Evolutionary conservation across 2,329 filamentous ascomycete species (phyloP).

Genomic region (Fusarium fujikuroi): DNA sequence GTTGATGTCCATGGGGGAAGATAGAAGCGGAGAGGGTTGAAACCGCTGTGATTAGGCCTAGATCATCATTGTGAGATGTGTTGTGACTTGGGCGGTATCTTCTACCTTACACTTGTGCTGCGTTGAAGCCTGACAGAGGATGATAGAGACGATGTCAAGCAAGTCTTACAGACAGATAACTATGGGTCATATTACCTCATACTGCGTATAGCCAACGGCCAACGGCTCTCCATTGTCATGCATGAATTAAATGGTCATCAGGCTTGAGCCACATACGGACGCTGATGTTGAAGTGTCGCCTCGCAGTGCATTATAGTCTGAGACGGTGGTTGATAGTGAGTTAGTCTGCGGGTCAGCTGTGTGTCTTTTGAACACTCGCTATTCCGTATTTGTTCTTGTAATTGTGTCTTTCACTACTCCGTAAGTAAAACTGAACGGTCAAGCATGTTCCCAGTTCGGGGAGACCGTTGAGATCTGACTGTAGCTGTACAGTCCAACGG

Average conservation of each 20-base stretch:
- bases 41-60: not conserved
- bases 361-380: not conserved
- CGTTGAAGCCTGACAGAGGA: conserved; percentile 9
- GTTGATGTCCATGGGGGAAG: not conserved
- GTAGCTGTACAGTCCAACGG: conserved; percentile 17
- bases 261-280: not conserved
- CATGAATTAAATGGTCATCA: conserved; percentile 9
- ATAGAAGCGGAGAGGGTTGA: too few species aligned
- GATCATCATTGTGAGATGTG: not conserved
- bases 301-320: not conserved
- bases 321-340: not conserved
- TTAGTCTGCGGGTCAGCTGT: conserved; percentile 1
- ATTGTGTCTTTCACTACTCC: conserved; percentile 7
- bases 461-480: conserved; percentile 21
- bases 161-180: not conserved
- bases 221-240: conserved; percentile 1
- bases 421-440: not conserved
- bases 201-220: not conserved
- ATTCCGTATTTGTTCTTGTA: not conserved
- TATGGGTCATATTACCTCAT: conserved; percentile 2
- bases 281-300: not conserved
- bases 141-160: not conserved
- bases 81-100: not conserved
- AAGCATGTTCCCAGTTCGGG: conserved; percentile 12
- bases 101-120: not conserved